Evolutionary conservation across 2,329 filamentous ascomycete species (phyloP), one percentile per base, ranked within the genome.

Genomic region (Cladophialophora immunda): DNA sequence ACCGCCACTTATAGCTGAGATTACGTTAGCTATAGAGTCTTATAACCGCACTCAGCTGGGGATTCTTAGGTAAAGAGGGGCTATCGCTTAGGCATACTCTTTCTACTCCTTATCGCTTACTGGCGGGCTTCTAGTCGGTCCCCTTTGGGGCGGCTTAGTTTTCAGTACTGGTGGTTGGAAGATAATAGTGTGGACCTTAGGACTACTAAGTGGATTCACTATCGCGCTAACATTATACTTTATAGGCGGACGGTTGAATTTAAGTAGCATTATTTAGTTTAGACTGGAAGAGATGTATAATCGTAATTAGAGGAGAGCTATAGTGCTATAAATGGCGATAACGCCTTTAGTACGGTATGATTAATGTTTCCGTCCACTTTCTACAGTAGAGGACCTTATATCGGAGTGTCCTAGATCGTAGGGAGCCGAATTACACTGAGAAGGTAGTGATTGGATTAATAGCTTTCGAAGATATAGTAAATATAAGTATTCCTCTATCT

Each of bases 31-130:
- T 0, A 81, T 88, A 1, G 82, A 86, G 66, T 81, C 80, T 45
- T 87, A 85, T 68, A 81, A 85, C 61, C 78, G 81, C 41, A 81
- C 81, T 1, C 88, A 88, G 62, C 79, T 79, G 1, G 81, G 81
- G 0, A 78, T 85, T 55, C 89, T 88, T 68, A 84, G 85, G 9
- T 15, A 19, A 19, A 50, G 52, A n/a, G 55, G 62, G 0, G 87
- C 87, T 0, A 88, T 88, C 72, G 87, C 87, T 1, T 88, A 90
- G 75, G 79, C 89, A 0, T 90, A 89, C 73, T 87, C 86, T 3
- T 77, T 90, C 64, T 88, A 86, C 71, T 86, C 83, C n/a, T 84
- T 89, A 81, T 81, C 86, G 0, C 89, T 87, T 74, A 85, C 84
- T 66, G 76, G 80, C 0, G 88, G 89, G 0, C 76, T 90, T 50